Conservation (phyloP, 495 filamentous ascomycete species). For the Podospora conica region DNA sequence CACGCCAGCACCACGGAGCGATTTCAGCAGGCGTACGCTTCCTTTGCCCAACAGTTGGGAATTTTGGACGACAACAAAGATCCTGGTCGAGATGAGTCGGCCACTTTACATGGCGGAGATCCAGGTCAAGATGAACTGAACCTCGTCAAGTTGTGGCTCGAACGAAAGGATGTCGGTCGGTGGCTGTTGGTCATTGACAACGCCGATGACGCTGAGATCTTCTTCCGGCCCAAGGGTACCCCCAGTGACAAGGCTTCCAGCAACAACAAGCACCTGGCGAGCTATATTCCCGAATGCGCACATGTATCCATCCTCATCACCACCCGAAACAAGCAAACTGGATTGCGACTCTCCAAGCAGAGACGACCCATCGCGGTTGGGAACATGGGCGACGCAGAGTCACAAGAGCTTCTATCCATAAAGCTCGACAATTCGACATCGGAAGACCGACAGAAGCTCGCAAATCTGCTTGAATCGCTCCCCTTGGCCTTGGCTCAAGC, state of each 20-base stretch:
- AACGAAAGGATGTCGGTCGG: constrained; percentile 9
- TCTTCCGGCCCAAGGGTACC: constrained; percentile 13
- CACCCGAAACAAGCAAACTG: constrained; percentile 32
- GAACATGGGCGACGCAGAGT: constrained; percentile 30
- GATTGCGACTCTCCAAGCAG: constrained; percentile 18
- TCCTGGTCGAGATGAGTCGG: too few species aligned
- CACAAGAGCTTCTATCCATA: constrained; percentile 13
- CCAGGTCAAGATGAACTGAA: not conserved
- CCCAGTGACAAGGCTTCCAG: not conserved
- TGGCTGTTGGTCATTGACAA: constrained; percentile 53
- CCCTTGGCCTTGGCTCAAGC: constrained; percentile 48
- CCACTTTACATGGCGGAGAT: too few species aligned
- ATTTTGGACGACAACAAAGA: too few species aligned
- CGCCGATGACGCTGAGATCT: constrained; percentile 42
- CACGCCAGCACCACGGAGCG: not conserved
- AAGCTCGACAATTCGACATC: constrained; percentile 4
- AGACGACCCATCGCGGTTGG: constrained; percentile 18
- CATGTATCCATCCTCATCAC: constrained; percentile 37
- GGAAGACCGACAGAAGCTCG: not conserved
- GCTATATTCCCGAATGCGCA: constrained; percentile 31
- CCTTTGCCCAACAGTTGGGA: not conserved
- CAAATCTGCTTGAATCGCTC: constrained; percentile 34
- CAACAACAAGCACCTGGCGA: constrained; percentile 12
- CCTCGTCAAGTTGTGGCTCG: not conserved
- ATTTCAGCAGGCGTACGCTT: not conserved